phyloP scores from a whole-genome alignment of 148 eudicot genomes.

The Camellia japonica region DNA sequence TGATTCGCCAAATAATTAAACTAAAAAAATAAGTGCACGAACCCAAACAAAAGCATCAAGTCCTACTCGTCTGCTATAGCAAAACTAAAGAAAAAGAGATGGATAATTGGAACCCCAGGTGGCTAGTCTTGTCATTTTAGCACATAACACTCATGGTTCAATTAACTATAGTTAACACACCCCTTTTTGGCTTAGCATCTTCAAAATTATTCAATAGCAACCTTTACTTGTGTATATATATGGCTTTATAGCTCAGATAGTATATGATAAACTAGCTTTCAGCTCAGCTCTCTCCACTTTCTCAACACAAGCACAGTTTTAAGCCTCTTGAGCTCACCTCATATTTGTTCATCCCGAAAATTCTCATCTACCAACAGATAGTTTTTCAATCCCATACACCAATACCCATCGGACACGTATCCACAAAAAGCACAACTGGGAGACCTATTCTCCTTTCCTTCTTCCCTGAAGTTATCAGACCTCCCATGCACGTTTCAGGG shows the following conservation, averaged over 20 bases:
- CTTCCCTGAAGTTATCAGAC: neutral
- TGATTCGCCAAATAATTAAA: neutral
- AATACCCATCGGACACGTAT: neutral
- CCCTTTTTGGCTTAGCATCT: neutral
- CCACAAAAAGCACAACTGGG: neutral
- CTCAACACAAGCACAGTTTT: neutral
- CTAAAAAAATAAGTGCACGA: neutral
- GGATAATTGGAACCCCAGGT: constrained; percentile 1
- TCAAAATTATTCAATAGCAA: neutral
- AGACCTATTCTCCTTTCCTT: neutral
- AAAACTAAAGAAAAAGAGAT: neutral
- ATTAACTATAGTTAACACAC: neutral
- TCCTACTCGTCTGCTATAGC: neutral
- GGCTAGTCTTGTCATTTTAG: constrained; percentile 12
- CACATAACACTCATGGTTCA: constrained; percentile 1
- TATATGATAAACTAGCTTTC: constrained; percentile 1
- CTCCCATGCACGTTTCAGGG: constrained; percentile 8
- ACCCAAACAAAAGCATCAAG: neutral
- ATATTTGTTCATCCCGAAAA: constrained; percentile 5
- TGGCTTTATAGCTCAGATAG: neutral
- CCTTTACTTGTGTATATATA: neutral
- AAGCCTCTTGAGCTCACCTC: neutral
- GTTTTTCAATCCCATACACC: neutral
- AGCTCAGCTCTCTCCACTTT: constrained; percentile 11
- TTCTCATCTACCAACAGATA: neutral